Percentiles rank a stretch among this genome's conserved stretches.
phyloP scores from a whole-genome alignment of 257 asterid genomes.

The Gentiana straminea region DNA sequence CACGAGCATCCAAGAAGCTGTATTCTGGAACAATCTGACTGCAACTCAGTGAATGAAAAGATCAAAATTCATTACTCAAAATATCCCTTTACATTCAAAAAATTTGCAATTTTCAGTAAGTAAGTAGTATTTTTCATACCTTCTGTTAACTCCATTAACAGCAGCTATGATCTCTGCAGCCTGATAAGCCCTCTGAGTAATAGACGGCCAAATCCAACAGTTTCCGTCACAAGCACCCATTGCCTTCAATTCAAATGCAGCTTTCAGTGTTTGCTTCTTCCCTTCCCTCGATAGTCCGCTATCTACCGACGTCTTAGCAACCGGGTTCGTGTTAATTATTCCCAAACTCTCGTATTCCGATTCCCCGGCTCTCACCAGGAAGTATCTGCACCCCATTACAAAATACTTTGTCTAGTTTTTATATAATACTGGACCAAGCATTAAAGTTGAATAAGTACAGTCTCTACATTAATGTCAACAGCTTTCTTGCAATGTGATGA shows the following conservation, averaged over 20 bases:
- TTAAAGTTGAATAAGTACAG: background rate
- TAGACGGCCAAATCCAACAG: conserved; percentile 99
- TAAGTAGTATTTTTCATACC: conserved; percentile 21
- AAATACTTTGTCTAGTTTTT: too few relatives aligned
- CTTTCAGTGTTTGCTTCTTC: conserved; percentile 64
- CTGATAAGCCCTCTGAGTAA: conserved; percentile 92
- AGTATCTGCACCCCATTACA: conserved; percentile 40
- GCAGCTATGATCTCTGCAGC: conserved; percentile 96
- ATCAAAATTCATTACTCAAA: background rate
- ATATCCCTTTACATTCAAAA: background rate
- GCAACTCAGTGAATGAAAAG: conserved; percentile 11
- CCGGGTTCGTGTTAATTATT: conserved; percentile 89
- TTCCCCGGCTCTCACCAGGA: conserved; percentile 92
- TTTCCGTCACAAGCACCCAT: conserved; percentile 71
- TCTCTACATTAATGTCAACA: too few relatives aligned
- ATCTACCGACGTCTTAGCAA: conserved; percentile 82
- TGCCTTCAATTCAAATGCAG: conserved; percentile 63
- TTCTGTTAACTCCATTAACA: conserved; percentile 55
- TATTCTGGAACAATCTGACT: conserved; percentile 84
- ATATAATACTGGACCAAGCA: too few relatives aligned
- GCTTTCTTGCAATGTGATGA: too few relatives aligned
- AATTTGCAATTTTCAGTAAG: too few relatives aligned
- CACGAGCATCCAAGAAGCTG: conserved; percentile 98
- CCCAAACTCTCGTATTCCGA: conserved; percentile 79
- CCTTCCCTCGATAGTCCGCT: conserved; percentile 72